Percentiles rank a stretch among this genome's conserved stretches.
These are phyloP conservation scores for Alloteropsis semialata DNA, from an alignment of 176 grass and related monocot species.

Conservation along the genomic window DNA sequence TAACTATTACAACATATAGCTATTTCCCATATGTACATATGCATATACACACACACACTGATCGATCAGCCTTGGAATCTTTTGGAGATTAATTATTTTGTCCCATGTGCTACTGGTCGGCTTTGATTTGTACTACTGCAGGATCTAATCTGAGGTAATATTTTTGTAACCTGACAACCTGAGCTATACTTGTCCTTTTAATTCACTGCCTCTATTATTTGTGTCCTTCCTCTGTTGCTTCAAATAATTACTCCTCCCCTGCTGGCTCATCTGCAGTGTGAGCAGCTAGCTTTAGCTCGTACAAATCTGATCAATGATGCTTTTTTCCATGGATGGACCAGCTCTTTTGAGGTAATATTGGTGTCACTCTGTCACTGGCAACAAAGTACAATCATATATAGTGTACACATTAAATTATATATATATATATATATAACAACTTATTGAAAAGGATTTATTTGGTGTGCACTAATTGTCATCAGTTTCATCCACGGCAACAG, in stretches of 20 bases:
- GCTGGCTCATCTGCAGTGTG: not conserved
- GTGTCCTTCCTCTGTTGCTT: not conserved
- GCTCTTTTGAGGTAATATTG: not conserved
- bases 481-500: not conserved
- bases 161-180: not conserved
- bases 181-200: not conserved
- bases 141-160: not conserved
- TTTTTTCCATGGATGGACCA: not conserved
- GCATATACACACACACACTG: not conserved
- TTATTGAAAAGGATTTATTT: too few species aligned
- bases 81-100: slow-evolving; percentile 1
- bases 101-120: not conserved
- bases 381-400: not conserved
- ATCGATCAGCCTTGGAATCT: not conserved
- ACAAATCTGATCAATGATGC: not conserved
- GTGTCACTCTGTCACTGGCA: not conserved
- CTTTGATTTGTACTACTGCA: slow-evolving; percentile 5
- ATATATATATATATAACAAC: too few species aligned
- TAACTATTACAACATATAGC: too few species aligned
- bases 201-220: not conserved
- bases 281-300: not conserved
- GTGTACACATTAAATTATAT: too few species aligned
- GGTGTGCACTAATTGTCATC: too few species aligned
- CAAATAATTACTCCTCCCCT: not conserved
- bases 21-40: too few species aligned